These are phyloP conservation scores for Carex sylvatica DNA, from an alignment of 202 grass and related monocot genomes.

Conservation along the genomic window DNA sequence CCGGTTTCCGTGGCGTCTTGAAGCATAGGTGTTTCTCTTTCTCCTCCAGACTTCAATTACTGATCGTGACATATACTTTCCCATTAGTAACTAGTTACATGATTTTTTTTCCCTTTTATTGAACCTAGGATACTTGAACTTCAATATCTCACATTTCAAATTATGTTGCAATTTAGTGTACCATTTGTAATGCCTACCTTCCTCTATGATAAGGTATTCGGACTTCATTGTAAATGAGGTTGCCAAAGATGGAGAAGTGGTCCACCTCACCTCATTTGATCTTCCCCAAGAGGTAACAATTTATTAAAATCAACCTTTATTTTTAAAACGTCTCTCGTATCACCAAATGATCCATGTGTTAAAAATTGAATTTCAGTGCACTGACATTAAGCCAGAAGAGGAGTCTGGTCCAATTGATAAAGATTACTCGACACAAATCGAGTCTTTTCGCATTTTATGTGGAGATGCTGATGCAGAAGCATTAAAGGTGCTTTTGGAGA, in stretches of 20 bases:
- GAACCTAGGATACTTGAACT: neutral
- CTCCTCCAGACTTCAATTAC: neutral
- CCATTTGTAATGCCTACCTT: neutral
- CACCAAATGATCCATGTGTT: neutral
- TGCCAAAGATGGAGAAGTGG: constrained; percentile 45
- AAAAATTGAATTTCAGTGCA: constrained; percentile 35
- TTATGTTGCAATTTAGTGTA: neutral
- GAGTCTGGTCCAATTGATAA: constrained; percentile 44
- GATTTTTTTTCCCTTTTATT: neutral
- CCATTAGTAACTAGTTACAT: neutral
- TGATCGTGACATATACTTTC: neutral
- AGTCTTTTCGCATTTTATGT: constrained; percentile 54
- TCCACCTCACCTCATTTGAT: constrained; percentile 76
- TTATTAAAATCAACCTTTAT: neutral
- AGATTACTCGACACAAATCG: constrained; percentile 51
- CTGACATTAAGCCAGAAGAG: constrained; percentile 49
- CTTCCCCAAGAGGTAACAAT: constrained; percentile 56
- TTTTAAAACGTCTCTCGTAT: neutral
- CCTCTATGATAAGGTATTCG: constrained; percentile 40
- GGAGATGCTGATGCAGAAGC: constrained; percentile 44
- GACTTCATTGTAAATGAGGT: constrained; percentile 97
- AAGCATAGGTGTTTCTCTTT: constrained; percentile 56
- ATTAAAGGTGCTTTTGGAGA: constrained; percentile 55
- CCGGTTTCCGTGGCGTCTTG: constrained; percentile 77
- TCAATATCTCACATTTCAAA: neutral